Evolutionary conservation across 495 filamentous ascomycete species (phyloP).

Genomic region (Corynascus novoguineensis): DNA sequence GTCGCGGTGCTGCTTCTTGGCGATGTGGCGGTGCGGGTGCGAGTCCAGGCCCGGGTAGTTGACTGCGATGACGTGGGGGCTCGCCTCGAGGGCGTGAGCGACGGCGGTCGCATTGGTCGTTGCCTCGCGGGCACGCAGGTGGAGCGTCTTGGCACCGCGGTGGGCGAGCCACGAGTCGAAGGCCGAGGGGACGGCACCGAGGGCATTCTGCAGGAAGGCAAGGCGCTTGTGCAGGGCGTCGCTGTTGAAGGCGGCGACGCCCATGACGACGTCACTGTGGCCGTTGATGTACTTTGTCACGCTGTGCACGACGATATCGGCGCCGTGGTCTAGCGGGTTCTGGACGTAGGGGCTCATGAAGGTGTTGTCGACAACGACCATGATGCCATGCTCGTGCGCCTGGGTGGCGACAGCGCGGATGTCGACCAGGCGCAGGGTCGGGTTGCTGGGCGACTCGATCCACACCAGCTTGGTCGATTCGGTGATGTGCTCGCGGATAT

Average conservation of each 20-base stretch:
- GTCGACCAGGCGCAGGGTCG: slow-evolving; percentile 85
- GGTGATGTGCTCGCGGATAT: slow-evolving; percentile 76
- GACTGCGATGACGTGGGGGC: slow-evolving; percentile 75
- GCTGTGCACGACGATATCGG: slow-evolving; percentile 96
- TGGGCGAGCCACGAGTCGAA: slow-evolving; percentile 99
- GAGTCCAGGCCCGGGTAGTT: slow-evolving; percentile 92
- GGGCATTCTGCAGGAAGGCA: slow-evolving; percentile 92
- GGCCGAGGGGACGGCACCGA: slow-evolving; percentile 86
- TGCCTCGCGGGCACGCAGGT: slow-evolving; percentile 83
- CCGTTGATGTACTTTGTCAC: slow-evolving; percentile 99
- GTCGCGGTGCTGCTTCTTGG: slow-evolving; percentile 82
- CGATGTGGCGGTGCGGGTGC: slow-evolving; percentile 79
- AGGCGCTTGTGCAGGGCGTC: slow-evolving; percentile 69
- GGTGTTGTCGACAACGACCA: slow-evolving; percentile 98
- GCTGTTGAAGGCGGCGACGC: slow-evolving; percentile 90
- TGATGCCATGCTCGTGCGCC: slow-evolving; percentile 82
- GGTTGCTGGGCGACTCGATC: slow-evolving; percentile 95
- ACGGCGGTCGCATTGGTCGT: slow-evolving; percentile 74
- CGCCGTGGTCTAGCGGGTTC: slow-evolving; percentile 90
- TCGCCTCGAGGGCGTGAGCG: slow-evolving; percentile 68
- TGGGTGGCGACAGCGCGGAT: slow-evolving; percentile 75
- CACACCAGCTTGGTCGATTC: slow-evolving; percentile 91
- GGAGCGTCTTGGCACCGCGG: slow-evolving; percentile 92
- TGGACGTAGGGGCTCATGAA: slow-evolving; percentile 95
- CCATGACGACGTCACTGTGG: slow-evolving; percentile 97